Evolutionary conservation across 2,329 filamentous ascomycete genomes (phyloP), one percentile per base, ranked within the genome.

Genomic region (Diplodia corticola): DNA sequence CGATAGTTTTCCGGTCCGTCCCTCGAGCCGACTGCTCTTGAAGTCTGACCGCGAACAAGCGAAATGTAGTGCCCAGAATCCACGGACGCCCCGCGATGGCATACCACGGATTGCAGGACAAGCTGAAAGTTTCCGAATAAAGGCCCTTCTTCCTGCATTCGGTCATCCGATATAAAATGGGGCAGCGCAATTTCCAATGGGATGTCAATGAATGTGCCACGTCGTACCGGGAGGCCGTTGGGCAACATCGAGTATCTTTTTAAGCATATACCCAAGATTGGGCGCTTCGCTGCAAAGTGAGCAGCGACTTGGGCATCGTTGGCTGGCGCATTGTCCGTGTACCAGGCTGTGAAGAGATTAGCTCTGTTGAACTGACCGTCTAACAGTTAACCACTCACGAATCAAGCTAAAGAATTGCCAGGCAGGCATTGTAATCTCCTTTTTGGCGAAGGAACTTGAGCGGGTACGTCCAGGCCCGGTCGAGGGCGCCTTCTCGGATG

Each of bases 361-460:
- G 72, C 50, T 57, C 13, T 28, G 2, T 17, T 15, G 22, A 59
- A 24, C 15, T 13, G n/a, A 55, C 22, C 10, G 46, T 26, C 53
- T 63, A 63, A 63, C 68, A 72, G 30, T 20, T 10, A 6, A 30
- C 6, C 12, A 83, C 90, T 80, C 81, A 93, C 91, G 93, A 72
- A 97, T 92, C 28, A 98, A 82, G 73, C 91, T 92, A 79, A 97
- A 98, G 74, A 98, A 97, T 73, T 97, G 94, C 93, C 93, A 98
- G 1, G 95, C 95, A 44, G 94, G 94, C 82, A 98, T 97, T 67
- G 94, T 89, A 15, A 98, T 91, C 72, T 96, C 93, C 74, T 94
- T 97, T 69, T 85, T 74, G 67, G 76, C 78, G 59, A 84, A 77
- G 37, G 80, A 82, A 46, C 72, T 71, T 51, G 76, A 74, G 26